phyloP scores from a whole-genome alignment of 768 basidiomycete species.

The Phanerochaete carnosa region DNA sequence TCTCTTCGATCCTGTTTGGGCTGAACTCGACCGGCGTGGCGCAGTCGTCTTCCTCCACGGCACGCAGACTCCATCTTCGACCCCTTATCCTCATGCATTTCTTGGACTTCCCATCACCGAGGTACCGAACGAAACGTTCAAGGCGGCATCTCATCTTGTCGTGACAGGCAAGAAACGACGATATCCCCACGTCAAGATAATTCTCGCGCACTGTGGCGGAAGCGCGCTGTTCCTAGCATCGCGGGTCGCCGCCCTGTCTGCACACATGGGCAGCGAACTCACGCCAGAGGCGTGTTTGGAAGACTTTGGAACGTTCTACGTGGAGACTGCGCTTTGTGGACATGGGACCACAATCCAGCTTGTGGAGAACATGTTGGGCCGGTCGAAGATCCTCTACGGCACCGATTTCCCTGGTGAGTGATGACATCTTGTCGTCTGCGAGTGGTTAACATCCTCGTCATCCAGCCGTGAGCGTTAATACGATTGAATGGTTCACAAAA shows the following conservation, averaged over 20 bases:
- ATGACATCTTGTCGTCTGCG: neutral
- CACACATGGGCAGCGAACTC: conserved; percentile 68
- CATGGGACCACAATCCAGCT: conserved; percentile 41
- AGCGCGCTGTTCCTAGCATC: conserved; percentile 61
- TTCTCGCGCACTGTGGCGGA: conserved; percentile 77
- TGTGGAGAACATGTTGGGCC: conserved; percentile 46
- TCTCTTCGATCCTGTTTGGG: conserved; percentile 63
- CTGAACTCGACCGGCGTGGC: conserved; percentile 56
- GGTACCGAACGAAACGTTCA: conserved; percentile 80
- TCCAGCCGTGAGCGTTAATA: conserved; percentile 54
- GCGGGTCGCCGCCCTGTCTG: conserved; percentile 65
- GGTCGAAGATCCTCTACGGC: conserved; percentile 61
- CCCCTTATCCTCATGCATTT: conserved; percentile 57
- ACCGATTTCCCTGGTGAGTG: conserved; percentile 72
- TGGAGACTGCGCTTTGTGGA: conserved; percentile 67
- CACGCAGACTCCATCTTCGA: conserved; percentile 60
- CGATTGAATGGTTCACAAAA: conserved; percentile 59
- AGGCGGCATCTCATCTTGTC: conserved; percentile 76
- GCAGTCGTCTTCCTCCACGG: conserved; percentile 75
- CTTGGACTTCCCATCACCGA: conserved; percentile 70
- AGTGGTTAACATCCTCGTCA: neutral
- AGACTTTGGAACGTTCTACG: conserved; percentile 73
- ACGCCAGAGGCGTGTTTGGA: conserved; percentile 60
- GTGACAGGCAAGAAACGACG: conserved; percentile 67
- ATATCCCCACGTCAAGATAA: conserved; percentile 55